phyloP scores from a whole-genome alignment of 306 rosid genomes.

The Comarum palustre region DNA sequence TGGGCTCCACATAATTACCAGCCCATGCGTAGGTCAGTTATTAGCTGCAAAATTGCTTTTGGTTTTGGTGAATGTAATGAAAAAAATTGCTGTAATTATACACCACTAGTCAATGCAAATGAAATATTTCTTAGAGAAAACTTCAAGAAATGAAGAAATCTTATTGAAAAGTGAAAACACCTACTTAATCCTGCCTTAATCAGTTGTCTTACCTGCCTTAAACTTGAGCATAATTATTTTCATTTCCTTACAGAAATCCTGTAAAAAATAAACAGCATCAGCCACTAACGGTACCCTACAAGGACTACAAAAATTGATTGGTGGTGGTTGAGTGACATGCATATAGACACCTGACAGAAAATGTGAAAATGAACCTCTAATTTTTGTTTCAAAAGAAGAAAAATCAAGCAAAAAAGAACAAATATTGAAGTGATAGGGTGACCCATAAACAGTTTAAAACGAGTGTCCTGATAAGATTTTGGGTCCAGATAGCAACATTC shows the following conservation, averaged over 20 bases:
- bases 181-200: too few species aligned
- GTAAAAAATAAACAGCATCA: too few species aligned
- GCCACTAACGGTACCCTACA: conserved; percentile 16
- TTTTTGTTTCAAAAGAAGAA: background rate
- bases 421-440: conserved; percentile 23
- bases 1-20: conserved; percentile 11
- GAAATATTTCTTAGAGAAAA: too few species aligned
- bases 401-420: conserved; percentile 14
- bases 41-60: background rate
- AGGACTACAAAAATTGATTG: background rate
- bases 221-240: background rate
- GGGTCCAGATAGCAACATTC: background rate
- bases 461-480: conserved; percentile 10
- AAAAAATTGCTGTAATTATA: too few species aligned
- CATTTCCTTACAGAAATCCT: too few species aligned
- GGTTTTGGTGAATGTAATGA: background rate
- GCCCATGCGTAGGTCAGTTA: conserved; percentile 4
- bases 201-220: background rate
- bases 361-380: background rate
- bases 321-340: conserved; percentile 5
- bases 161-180: too few species aligned
- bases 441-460: conserved; percentile 24
- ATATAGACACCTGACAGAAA: conserved; percentile 21
- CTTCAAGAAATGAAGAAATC: background rate
- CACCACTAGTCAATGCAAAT: too few species aligned